A percentile compares a stretch with the other conserved stretches of the same genome.
Conservation (phyloP, 2,329 filamentous ascomycete species). For the Fusarium brachygibbosum region DNA sequence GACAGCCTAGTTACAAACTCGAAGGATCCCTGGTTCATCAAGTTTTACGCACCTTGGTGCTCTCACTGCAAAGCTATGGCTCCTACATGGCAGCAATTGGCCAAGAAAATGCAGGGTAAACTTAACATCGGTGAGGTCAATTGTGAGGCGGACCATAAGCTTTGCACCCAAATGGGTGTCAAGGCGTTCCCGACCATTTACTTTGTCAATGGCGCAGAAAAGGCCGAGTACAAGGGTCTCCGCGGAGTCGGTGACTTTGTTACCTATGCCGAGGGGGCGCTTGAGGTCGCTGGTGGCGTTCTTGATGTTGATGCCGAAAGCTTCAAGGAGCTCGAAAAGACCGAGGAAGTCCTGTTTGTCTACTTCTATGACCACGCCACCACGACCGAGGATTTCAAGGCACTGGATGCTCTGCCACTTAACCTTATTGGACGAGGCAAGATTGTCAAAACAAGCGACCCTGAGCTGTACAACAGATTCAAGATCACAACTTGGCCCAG, state of each 20-base stretch:
- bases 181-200: conserved; percentile 88
- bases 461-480: conserved; percentile 81
- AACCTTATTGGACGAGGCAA: conserved; percentile 92
- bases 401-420: conserved; percentile 86
- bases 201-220: conserved; percentile 92
- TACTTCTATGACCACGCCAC: conserved; percentile 99
- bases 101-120: conserved; percentile 88
- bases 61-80: conserved; percentile 94
- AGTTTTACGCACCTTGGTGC: conserved; percentile 99
- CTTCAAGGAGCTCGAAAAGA: conserved; percentile 88
- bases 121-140: conserved; percentile 97
- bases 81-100: conserved; percentile 89
- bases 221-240: conserved; percentile 92
- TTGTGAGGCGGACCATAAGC: conserved; percentile 84
- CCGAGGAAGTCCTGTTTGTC: conserved; percentile 94
- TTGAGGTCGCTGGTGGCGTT: conserved; percentile 81
- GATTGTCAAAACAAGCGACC: conserved; percentile 90
- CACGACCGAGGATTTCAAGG: conserved; percentile 89
- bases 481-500: conserved; percentile 99
- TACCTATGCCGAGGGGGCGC: conserved; percentile 86
- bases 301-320: conserved; percentile 81
- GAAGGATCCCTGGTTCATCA: conserved; percentile 96
- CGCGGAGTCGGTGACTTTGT: conserved; percentile 92
- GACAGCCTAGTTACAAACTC: conserved; percentile 87
- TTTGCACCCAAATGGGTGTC: conserved; percentile 93